These are phyloP conservation scores for Fusarium armeniacum DNA, from an alignment of 2,329 filamentous ascomycete species.

Conservation along the genomic window DNA sequence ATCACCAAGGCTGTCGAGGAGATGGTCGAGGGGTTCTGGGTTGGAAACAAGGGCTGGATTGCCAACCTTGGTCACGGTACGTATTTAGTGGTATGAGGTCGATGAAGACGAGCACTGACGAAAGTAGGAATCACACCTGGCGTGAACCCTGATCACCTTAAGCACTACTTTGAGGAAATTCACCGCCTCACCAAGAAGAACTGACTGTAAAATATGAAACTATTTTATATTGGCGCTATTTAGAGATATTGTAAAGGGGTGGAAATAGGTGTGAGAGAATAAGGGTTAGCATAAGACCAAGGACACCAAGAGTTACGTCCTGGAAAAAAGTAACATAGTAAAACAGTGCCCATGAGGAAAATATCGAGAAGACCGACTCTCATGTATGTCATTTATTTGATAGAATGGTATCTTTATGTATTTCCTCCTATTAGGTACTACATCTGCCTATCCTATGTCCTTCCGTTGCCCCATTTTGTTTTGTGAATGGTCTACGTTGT, in stretches of 20 bases:
- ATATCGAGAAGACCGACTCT: conserved; percentile 3
- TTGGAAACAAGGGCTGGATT: conserved; percentile 91
- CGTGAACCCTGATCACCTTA: conserved; percentile 92
- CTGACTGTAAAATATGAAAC: conserved; percentile 26
- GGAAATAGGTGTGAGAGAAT: neutral
- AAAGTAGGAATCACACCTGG: conserved; percentile 87
- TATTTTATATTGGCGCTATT: conserved; percentile 6
- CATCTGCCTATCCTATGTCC: conserved; percentile 7
- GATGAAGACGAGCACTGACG: conserved; percentile 26
- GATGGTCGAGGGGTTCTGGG: conserved; percentile 89
- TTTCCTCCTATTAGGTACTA: conserved; percentile 23
- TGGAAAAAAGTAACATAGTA: conserved; percentile 43
- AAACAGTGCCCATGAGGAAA: conserved; percentile 32
- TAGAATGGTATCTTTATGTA: conserved; percentile 45
- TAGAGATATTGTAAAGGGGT: conserved; percentile 8
- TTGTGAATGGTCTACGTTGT: conserved; percentile 12
- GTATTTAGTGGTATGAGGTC: conserved; percentile 48
- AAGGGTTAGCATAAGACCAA: conserved; percentile 5
- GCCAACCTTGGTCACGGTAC: conserved; percentile 94
- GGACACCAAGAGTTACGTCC: conserved; percentile 21
- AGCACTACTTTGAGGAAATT: conserved; percentile 94
- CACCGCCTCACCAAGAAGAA: conserved; percentile 74
- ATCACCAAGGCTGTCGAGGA: conserved; percentile 87
- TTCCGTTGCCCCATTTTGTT: conserved; percentile 16
- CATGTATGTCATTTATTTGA: conserved; percentile 32